These are phyloP conservation scores for Diaporthe caulivora DNA, from an alignment of 2,329 filamentous ascomycete species.

Conservation along the genomic window DNA sequence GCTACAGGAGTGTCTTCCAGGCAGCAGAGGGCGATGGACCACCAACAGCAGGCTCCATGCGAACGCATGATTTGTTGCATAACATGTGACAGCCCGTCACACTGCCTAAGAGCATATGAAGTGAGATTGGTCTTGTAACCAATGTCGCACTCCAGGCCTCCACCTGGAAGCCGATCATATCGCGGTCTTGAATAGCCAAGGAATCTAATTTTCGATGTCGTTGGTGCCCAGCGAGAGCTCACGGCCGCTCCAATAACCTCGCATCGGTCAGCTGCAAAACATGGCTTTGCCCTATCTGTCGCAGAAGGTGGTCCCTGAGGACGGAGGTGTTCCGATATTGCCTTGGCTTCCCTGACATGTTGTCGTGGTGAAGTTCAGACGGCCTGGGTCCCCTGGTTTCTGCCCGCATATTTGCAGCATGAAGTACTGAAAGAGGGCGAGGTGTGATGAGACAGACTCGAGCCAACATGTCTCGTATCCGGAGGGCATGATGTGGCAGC, in stretches of 20 bases:
- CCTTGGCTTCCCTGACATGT: slow-evolving; percentile 10
- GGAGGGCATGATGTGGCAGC: slow-evolving; percentile 17
- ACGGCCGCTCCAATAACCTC: background rate
- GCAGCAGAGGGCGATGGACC: background rate
- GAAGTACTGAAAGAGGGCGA: background rate
- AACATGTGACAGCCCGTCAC: background rate
- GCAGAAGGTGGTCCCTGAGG: slow-evolving; percentile 15
- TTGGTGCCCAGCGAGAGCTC: slow-evolving; percentile 8
- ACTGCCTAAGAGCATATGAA: background rate
- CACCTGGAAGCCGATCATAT: background rate
- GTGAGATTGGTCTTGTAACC: background rate
- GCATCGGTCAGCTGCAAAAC: slow-evolving; percentile 7
- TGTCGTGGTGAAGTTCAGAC: slow-evolving; percentile 10
- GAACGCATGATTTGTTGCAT: background rate
- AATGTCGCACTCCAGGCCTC: background rate
- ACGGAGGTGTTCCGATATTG: background rate
- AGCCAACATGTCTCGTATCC: background rate
- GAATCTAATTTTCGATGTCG: background rate
- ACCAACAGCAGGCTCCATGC: background rate
- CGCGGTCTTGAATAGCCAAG: background rate
- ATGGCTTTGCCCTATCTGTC: slow-evolving; percentile 1
- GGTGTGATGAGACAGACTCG: slow-evolving; percentile 19
- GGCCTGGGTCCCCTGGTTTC: background rate
- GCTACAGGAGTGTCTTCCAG: background rate
- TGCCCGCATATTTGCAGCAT: background rate